Evolutionary conservation across 2,329 filamentous ascomycete species (phyloP).

Genomic region (Dactylellina parvicollis): DNA sequence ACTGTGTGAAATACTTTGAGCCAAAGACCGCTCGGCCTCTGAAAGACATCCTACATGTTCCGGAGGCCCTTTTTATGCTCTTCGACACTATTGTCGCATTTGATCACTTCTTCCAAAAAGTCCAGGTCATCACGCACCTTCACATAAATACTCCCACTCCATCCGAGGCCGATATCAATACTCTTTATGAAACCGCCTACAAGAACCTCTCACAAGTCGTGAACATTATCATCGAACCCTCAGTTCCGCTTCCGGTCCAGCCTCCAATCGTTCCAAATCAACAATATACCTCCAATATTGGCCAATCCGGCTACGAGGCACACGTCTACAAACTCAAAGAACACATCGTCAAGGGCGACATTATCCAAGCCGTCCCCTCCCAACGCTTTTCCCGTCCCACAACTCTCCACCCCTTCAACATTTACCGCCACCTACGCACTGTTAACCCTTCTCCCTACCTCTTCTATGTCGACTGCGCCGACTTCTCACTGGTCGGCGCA

Average conservation of each 20-base stretch:
- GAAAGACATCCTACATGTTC: conserved; percentile 86
- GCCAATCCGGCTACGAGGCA: conserved; percentile 84
- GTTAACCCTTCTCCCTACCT: conserved; percentile 97
- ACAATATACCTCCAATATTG: conserved; percentile 91
- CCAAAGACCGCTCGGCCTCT: conserved; percentile 90
- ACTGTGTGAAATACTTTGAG: conserved; percentile 97
- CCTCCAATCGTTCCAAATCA: conserved; percentile 76
- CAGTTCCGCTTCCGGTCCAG: conserved; percentile 77
- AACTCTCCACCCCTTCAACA: conserved; percentile 93
- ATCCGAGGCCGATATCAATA: conserved; percentile 67
- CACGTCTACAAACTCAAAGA: conserved; percentile 87
- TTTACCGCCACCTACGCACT: conserved; percentile 94
- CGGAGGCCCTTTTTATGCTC: conserved; percentile 96
- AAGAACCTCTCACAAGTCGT: conserved; percentile 27
- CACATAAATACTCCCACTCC: conserved; percentile 70
- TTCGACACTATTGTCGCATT: conserved; percentile 94
- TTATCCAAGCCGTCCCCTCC: conserved; percentile 96
- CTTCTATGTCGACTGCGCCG: conserved; percentile 90
- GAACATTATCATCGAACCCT: conserved; percentile 40
- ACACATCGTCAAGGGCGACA: conserved; percentile 90
- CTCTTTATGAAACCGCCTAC: conserved; percentile 55
- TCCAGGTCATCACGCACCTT: conserved; percentile 93
- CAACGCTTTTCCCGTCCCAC: conserved; percentile 92
- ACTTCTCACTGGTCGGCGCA: conserved; percentile 94
- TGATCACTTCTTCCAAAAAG: conserved; percentile 90